Evolutionary conservation across 768 basidiomycete genomes (phyloP).

Genomic region (Trametes villosa): DNA sequence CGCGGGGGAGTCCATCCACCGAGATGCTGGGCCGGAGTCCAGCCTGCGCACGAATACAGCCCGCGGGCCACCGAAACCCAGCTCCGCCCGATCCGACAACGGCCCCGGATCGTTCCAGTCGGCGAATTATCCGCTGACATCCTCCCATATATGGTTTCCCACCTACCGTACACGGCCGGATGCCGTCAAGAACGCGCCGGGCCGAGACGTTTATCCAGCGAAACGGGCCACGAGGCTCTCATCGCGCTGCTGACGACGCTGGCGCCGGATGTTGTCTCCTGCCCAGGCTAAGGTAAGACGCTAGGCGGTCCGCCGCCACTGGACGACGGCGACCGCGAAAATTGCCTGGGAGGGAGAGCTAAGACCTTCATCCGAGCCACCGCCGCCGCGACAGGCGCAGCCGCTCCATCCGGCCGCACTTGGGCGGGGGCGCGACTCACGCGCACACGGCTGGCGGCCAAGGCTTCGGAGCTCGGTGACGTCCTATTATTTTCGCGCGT

Average conservation of each 20-base stretch:
- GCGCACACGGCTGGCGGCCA: not conserved
- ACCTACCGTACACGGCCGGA: not conserved
- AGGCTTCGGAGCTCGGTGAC: not conserved
- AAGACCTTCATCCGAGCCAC: slow-evolving; percentile 15
- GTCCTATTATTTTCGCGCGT: not conserved
- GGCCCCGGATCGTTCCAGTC: slow-evolving; percentile 9
- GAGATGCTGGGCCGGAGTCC: too few relatives aligned
- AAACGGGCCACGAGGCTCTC: slow-evolving; percentile 21
- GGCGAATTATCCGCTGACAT: not conserved
- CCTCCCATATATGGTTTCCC: not conserved
- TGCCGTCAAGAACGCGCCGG: not conserved
- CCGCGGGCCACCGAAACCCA: not conserved
- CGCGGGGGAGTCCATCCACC: not conserved
- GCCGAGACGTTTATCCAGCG: slow-evolving; percentile 13
- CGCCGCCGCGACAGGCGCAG: not conserved
- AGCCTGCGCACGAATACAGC: too few relatives aligned
- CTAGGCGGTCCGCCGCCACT: slow-evolving; percentile 5
- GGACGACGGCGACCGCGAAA: not conserved
- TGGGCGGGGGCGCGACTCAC: not conserved
- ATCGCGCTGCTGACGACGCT: not conserved
- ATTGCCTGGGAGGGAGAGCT: not conserved
- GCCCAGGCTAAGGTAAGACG: slow-evolving; percentile 11
- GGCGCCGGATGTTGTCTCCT: not conserved
- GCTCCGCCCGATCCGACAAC: not conserved
- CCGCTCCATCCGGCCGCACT: not conserved